A percentile compares a stretch with the other conserved stretches of the same genome.
Conservation (phyloP, 164 flowering plant species). For the Vitis labrusca region DNA sequence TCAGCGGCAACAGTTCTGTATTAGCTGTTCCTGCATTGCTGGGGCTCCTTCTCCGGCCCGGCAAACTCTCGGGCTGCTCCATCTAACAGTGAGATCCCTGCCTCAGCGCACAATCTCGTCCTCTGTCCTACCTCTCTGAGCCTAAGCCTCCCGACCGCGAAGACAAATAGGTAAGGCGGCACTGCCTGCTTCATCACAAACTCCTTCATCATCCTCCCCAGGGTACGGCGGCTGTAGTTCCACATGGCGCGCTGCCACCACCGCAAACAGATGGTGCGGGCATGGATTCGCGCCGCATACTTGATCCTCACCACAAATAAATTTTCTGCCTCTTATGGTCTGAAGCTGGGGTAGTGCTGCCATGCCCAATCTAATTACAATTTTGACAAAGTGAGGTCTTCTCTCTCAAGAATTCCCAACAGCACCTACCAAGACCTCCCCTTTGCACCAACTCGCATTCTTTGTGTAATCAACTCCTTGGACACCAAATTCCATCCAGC, state of each 20-base stretch:
- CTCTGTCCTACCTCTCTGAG: constrained; percentile 83
- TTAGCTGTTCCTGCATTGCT: too few relatives aligned
- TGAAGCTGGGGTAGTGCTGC: too few relatives aligned
- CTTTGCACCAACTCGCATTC: too few relatives aligned
- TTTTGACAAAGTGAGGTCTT: too few relatives aligned
- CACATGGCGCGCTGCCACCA: constrained; percentile 78
- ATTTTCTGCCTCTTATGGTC: too few relatives aligned
- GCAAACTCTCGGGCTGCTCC: constrained; percentile 65
- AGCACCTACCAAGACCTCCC: too few relatives aligned
- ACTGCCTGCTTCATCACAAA: constrained; percentile 88
- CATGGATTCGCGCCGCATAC: constrained; percentile 61
- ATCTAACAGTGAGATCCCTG: constrained; percentile 55
- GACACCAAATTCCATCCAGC: too few relatives aligned
- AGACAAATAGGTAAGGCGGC: constrained; percentile 91
- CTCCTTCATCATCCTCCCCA: constrained; percentile 78
- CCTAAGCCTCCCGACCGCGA: constrained; percentile 83
- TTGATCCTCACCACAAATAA: constrained; percentile 45
- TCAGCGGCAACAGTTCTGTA: too few relatives aligned
- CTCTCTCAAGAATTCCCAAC: too few relatives aligned
- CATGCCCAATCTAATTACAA: too few relatives aligned
- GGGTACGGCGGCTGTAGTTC: constrained; percentile 53
- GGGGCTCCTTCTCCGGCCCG: too few relatives aligned
- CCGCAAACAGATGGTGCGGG: constrained; percentile 68
- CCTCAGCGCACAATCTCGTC: constrained; percentile 80
- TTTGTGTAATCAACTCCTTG: too few relatives aligned